These are phyloP conservation scores for Erythrobasidium hasegawianum DNA, from an alignment of 1,284 basidiomycete genomes.

Conservation along the genomic window DNA sequence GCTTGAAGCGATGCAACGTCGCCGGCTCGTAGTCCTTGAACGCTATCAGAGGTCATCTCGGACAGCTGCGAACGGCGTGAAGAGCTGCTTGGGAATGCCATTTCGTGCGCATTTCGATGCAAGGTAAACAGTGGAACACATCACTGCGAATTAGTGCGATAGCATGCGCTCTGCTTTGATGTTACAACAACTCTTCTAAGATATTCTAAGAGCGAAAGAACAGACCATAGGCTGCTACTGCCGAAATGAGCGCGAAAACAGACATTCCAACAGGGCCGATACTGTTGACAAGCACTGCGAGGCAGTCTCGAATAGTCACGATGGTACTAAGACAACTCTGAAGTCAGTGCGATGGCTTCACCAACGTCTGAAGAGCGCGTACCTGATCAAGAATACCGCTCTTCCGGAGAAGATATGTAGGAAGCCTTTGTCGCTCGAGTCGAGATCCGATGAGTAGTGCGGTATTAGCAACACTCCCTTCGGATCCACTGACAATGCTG, in stretches of 20 bases:
- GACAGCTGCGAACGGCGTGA: slow-evolving; percentile 14
- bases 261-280: no score
- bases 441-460: neutral
- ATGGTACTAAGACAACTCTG: neutral
- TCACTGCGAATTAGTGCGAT: no score
- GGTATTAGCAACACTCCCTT: slow-evolving; percentile 40
- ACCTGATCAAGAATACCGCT: slow-evolving; percentile 30
- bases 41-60: slow-evolving; percentile 2
- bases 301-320: slow-evolving; percentile 6
- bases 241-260: no score
- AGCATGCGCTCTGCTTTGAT: no score
- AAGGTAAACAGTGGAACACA: no score
- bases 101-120: neutral
- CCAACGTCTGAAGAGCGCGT: no score
- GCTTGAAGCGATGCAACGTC: slow-evolving; percentile 14
- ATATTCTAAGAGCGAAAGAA: no score
- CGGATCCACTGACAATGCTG: slow-evolving; percentile 37
- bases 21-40: slow-evolving; percentile 13
- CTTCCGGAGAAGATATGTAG: slow-evolving; percentile 32
- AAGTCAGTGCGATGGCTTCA: no score
- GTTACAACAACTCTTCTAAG: no score
- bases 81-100: slow-evolving; percentile 17
- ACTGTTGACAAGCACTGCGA: neutral
- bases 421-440: slow-evolving; percentile 27
- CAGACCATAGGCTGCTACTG: no score